Conservation (phyloP, 192 early-diverging fungal species). For the Allomyces macrogynus region DNA sequence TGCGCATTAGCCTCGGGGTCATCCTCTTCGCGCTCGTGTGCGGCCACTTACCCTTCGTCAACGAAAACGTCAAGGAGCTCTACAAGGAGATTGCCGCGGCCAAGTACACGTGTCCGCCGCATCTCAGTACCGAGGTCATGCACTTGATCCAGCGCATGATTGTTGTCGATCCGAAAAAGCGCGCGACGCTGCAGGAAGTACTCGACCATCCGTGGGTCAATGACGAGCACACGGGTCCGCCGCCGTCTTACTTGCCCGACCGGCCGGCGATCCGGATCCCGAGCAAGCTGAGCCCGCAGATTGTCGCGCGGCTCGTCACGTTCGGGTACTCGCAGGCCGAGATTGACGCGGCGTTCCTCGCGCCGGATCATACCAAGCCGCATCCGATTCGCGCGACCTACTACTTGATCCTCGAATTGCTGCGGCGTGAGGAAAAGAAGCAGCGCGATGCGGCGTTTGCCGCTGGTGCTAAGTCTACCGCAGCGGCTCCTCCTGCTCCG, state of each 20-base stretch:
- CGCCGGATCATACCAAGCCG: constrained; percentile 7
- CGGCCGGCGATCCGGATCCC: constrained; percentile 9
- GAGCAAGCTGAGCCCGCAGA: constrained; percentile 10
- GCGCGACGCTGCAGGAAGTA: constrained; percentile 49
- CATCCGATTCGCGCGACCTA: constrained; percentile 28
- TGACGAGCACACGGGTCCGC: constrained; percentile 39
- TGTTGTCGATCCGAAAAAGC: constrained; percentile 41
- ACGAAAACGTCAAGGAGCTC: constrained; percentile 60
- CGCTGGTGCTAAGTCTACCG: not conserved
- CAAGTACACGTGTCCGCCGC: constrained; percentile 31
- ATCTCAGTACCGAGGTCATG: constrained; percentile 18
- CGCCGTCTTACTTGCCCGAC: constrained; percentile 44
- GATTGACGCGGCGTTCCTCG: constrained; percentile 17
- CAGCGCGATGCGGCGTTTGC: constrained; percentile 5
- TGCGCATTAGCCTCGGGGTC: constrained; percentile 30
- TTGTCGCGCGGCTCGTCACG: constrained; percentile 15
- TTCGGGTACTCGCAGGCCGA: constrained; percentile 27
- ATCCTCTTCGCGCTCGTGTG: constrained; percentile 71
- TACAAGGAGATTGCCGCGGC: constrained; percentile 64
- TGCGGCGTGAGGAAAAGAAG: constrained; percentile 17
- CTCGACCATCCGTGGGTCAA: constrained; percentile 57
- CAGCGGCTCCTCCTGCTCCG: too few relatives aligned
- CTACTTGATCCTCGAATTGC: constrained; percentile 28
- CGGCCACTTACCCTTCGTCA: constrained; percentile 67
- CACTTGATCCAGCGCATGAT: constrained; percentile 49